Conservation (phyloP, 306 rosid genomes). For the Castanea sativa region DNA sequence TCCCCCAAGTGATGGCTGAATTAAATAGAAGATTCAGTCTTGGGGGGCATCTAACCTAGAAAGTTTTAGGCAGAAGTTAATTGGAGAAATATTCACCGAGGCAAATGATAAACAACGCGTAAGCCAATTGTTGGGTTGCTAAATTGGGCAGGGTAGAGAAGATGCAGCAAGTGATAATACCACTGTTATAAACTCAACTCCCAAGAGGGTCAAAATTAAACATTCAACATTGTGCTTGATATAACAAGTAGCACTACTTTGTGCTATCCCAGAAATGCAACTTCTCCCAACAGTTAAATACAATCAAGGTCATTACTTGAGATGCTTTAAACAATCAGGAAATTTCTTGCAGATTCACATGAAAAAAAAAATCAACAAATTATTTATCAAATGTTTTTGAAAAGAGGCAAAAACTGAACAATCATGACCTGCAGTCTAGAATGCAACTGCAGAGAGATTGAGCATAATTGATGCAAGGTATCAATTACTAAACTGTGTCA, state of each 20-base stretch:
- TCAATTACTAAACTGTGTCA: background rate
- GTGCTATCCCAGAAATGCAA: background rate
- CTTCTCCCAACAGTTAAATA: background rate
- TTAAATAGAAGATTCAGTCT: too few species aligned
- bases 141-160: too few species aligned
- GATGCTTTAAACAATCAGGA: background rate
- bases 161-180: background rate
- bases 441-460: background rate
- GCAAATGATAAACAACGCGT: too few species aligned
- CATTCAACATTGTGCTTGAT: background rate
- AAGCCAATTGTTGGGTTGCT: too few species aligned
- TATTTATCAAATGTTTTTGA: background rate
- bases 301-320: background rate
- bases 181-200: background rate
- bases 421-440: background rate
- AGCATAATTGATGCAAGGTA: too few species aligned
- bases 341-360: background rate
- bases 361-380: background rate
- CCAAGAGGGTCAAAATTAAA: background rate
- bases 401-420: background rate
- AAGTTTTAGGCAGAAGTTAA: too few species aligned
- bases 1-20: too few species aligned
- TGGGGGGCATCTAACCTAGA: too few species aligned
- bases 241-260: background rate
- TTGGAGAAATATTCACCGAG: too few species aligned